These are phyloP conservation scores for Puccinia sorghi DNA, from an alignment of 1,284 basidiomycete species.

Conservation along the genomic window DNA sequence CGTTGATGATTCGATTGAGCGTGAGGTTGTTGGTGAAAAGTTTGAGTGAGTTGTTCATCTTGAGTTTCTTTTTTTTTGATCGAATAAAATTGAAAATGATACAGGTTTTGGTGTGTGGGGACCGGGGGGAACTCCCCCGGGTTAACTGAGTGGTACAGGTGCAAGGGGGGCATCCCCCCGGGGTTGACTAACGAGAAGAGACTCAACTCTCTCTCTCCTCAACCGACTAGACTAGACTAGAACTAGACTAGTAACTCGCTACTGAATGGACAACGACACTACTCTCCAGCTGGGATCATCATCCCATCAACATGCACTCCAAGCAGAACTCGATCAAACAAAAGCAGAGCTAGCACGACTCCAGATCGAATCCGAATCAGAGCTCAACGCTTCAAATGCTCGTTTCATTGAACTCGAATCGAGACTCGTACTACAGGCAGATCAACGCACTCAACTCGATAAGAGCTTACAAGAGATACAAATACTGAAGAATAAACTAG, in stretches of 20 bases:
- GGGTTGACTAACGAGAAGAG: no score
- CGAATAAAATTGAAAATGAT: no score
- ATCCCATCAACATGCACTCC: not conserved
- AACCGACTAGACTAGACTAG: no score
- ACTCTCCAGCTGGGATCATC: not conserved
- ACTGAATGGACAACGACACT: not conserved
- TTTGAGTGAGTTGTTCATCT: no score
- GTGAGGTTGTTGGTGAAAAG: not conserved
- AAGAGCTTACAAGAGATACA: constrained; percentile 20
- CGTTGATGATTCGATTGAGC: constrained; percentile 23
- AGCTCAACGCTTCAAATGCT: constrained; percentile 21
- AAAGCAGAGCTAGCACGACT: constrained; percentile 33
- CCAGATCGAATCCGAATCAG: constrained; percentile 44
- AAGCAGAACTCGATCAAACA: constrained; percentile 25
- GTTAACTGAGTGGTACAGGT: no score
- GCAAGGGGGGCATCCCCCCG: no score
- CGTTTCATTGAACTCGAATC: constrained; percentile 29
- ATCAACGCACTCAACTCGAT: constrained; percentile 25
- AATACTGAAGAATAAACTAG: constrained; percentile 16
- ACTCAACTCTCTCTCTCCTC: no score
- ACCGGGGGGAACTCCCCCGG: no score
- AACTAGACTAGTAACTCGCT: no score
- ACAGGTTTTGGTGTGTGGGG: no score
- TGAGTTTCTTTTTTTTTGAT: no score
- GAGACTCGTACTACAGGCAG: constrained; percentile 9